Percentiles rank a stretch among this genome's conserved stretches.
These are phyloP conservation scores for Globisporangium solare DNA, from an alignment of 352 stramenopile species.

Conservation along the genomic window DNA sequence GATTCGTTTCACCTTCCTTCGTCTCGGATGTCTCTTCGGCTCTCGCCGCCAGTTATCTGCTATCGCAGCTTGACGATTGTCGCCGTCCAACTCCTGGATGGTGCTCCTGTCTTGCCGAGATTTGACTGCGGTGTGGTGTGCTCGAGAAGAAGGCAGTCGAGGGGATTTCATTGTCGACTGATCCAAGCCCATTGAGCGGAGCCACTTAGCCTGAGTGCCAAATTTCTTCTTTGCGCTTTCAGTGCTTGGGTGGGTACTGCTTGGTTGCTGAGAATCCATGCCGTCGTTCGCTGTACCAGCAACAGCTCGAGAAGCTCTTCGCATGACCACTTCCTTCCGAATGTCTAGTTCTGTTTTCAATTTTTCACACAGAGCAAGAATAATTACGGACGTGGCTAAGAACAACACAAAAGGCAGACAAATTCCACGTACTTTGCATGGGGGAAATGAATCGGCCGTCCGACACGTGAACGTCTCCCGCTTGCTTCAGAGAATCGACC, in stretches of 20 bases:
- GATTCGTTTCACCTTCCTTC: no score
- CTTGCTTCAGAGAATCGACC: neutral
- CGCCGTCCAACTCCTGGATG: no score
- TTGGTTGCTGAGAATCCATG: neutral
- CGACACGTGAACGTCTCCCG: neutral
- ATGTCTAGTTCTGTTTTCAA: constrained; percentile 14
- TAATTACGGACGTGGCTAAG: neutral
- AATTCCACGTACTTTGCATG: constrained; percentile 10
- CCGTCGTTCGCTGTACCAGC: no score
- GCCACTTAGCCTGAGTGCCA: constrained; percentile 10
- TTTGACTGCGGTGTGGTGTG: constrained; percentile 3
- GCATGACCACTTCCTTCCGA: constrained; percentile 15
- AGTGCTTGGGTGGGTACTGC: neutral
- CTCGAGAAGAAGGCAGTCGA: constrained; percentile 7
- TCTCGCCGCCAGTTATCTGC: no score
- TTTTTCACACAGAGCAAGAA: neutral
- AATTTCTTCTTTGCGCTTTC: constrained; percentile 6
- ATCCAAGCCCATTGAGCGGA: constrained; percentile 11
- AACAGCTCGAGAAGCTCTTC: neutral
- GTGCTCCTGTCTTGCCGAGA: neutral
- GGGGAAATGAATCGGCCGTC: constrained; percentile 7
- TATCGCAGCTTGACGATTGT: no score
- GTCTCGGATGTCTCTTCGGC: no score
- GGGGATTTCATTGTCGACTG: constrained; percentile 2
- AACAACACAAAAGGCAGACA: neutral